Evolutionary conservation across 2,329 filamentous ascomycete genomes (phyloP).

Genomic region (Neofusicoccum ribis): DNA sequence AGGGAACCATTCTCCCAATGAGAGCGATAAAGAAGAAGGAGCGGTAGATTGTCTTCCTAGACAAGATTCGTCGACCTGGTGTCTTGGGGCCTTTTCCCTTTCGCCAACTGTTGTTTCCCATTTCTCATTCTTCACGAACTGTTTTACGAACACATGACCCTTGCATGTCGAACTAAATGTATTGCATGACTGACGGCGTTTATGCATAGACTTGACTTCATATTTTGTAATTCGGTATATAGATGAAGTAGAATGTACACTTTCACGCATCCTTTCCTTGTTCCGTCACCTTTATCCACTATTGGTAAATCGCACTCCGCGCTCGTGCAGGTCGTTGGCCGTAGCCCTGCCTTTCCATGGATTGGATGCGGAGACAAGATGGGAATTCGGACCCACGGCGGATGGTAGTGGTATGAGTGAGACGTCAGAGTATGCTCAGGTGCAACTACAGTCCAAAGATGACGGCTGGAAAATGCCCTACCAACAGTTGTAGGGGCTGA

Average conservation of each 20-base stretch:
- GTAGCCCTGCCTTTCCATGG: no score
- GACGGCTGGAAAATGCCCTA: no score
- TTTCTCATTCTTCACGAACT: neutral
- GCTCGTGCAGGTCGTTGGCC: no score
- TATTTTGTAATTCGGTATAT: slow-evolving; percentile 3
- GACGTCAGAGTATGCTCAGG: no score
- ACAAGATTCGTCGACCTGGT: neutral
- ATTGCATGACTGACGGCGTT: slow-evolving; percentile 6
- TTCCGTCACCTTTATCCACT: no score
- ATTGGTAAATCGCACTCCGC: no score
- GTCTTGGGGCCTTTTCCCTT: neutral
- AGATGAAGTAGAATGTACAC: slow-evolving; percentile 1
- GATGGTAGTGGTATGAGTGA: neutral
- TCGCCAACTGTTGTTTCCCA: neutral
- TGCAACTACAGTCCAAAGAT: no score
- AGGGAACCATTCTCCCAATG: slow-evolving; percentile 55
- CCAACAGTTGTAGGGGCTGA: no score
- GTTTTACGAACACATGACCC: slow-evolving; percentile 3
- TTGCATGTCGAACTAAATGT: neutral
- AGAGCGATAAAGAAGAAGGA: slow-evolving; percentile 54
- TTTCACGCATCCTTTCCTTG: neutral
- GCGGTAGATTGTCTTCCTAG: neutral
- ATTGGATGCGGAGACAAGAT: no score
- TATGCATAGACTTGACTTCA: neutral
- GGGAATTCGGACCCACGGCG: neutral